A percentile compares a stretch with the other conserved stretches of the same genome.
phyloP scores from a whole-genome alignment of 345 rosid genomes.

The Microthlaspi erraticum region DNA sequence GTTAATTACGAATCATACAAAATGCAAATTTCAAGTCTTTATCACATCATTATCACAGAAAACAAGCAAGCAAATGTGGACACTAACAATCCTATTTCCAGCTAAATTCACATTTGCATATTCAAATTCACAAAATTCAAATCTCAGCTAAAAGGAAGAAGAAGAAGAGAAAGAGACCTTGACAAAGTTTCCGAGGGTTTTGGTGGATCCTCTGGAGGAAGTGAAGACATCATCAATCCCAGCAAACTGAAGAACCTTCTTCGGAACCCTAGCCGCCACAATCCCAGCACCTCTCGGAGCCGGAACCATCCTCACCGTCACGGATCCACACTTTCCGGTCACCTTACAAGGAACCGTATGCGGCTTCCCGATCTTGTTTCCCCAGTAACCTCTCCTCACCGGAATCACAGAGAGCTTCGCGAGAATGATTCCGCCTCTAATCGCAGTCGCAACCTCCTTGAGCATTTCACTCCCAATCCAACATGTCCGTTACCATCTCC shows the following conservation, averaged over 20 bases:
- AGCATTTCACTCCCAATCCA: constrained; percentile 74
- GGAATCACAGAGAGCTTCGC: constrained; percentile 76
- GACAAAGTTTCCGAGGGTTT: constrained; percentile 81
- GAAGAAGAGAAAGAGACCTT: constrained; percentile 47
- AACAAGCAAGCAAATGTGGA: not conserved
- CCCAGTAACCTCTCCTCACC: constrained; percentile 79
- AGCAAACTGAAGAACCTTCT: constrained; percentile 78
- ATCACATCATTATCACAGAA: not conserved
- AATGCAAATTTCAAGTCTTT: not conserved
- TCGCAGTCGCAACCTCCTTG: constrained; percentile 77
- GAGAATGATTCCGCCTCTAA: constrained; percentile 66
- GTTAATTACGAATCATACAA: not conserved
- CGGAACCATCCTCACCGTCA: constrained; percentile 82
- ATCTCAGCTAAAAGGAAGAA: not conserved
- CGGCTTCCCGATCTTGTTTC: constrained; percentile 79
- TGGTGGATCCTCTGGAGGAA: constrained; percentile 74
- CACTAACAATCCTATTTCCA: too few relatives aligned
- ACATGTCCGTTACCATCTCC: constrained; percentile 73
- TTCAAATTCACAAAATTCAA: not conserved
- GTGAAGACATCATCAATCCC: constrained; percentile 83
- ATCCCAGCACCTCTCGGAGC: constrained; percentile 82
- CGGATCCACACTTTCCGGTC: too few relatives aligned
- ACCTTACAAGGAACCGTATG: constrained; percentile 84
- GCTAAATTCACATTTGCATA: too few relatives aligned
- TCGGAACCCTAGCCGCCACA: constrained; percentile 77